Base-by-base conservation (phyloP, 225 moss, liverwort and hornwort genomes). In the Climacium dendroides region DNA sequence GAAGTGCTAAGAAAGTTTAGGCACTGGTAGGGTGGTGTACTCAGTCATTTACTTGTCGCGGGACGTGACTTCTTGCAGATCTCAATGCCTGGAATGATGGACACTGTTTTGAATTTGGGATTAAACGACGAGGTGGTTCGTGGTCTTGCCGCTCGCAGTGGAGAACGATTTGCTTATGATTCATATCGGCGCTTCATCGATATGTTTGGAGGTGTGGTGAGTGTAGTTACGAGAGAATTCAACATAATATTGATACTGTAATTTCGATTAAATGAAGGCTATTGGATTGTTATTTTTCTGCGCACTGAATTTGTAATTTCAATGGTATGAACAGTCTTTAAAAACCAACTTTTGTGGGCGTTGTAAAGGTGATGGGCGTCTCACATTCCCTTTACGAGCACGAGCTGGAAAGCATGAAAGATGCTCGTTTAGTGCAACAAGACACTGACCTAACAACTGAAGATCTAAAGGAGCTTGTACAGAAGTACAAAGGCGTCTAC, bases 11-110 rank as follows among this genome's bases (percentile, higher is more conserved):
- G 30, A 24, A n/a, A 32, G 32, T 62, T 78, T n/a, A 55, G 37
- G 15, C 59, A 50, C 47, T 75, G 63, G 34, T 53, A 82, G 34
- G 34, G 26, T 54, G 53, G 43, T 7, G 18, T 37, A 37, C 29
- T 87, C 39, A 43, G 70, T 59, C 19, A 45, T 87, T 74, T 63
- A 71, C 37, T 37, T 57, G 79, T 59, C 39, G 87, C 24, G n/a
- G 52, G 34, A 23, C 25, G 57, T 80, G 83, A 19, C 5, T 10
- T 86, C 59, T 41, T 92, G 93, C 93, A 97, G 97, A 89, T 97
- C 76, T 96, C 97, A 61, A 98, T 96, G 97, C 97, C 96, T 79
- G 96, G 97, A 60, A 98, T 98, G 96, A 98, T 98, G 96, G 97
- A 96, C 66, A 96, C 96, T 29, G 96, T 96, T 63, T 87, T 98